These are phyloP conservation scores for Capsella rubella DNA, from an alignment of 441 rosid species.

Conservation along the genomic window DNA sequence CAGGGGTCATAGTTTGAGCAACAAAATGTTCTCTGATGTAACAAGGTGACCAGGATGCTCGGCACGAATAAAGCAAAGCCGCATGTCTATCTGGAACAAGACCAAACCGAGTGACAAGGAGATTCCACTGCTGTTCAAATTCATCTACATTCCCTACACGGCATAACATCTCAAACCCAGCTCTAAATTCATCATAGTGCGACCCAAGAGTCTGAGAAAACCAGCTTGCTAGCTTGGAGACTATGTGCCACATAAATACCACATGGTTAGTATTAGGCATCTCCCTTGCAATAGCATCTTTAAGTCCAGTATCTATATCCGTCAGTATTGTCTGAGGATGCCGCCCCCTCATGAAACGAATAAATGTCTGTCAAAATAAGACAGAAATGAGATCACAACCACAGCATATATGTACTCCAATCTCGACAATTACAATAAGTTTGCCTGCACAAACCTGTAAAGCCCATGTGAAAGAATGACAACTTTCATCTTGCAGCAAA, in stretches of 20 bases:
- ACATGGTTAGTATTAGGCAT: constrained; percentile 84
- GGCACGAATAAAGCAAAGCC: constrained; percentile 64
- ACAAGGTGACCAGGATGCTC: constrained; percentile 74
- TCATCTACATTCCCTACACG: constrained; percentile 65
- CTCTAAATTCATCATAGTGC: constrained; percentile 76
- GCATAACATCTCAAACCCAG: constrained; percentile 69
- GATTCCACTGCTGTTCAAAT: constrained; percentile 85
- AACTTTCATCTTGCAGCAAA: constrained; percentile 81
- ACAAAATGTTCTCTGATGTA: constrained; percentile 69
- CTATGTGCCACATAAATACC: constrained; percentile 64
- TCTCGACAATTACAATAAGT: constrained; percentile 40
- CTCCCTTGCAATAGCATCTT: constrained; percentile 75
- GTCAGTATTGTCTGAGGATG: constrained; percentile 80
- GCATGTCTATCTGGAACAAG: constrained; percentile 82
- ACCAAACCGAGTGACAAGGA: constrained; percentile 70
- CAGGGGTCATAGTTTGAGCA: constrained; percentile 69
- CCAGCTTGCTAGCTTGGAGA: constrained; percentile 84
- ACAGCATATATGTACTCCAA: constrained; percentile 35
- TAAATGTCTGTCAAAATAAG: constrained; percentile 73
- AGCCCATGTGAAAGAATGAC: constrained; percentile 81
- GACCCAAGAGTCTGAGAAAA: constrained; percentile 70
- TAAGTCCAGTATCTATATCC: constrained; percentile 79
- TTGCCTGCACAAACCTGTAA: constrained; percentile 79
- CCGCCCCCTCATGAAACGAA: constrained; percentile 81
- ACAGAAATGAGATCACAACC: constrained; percentile 14